These are phyloP conservation scores for Phaeosphaeriaceae sp. DNA, from an alignment of 2,329 filamentous ascomycete genomes.

Conservation along the genomic window DNA sequence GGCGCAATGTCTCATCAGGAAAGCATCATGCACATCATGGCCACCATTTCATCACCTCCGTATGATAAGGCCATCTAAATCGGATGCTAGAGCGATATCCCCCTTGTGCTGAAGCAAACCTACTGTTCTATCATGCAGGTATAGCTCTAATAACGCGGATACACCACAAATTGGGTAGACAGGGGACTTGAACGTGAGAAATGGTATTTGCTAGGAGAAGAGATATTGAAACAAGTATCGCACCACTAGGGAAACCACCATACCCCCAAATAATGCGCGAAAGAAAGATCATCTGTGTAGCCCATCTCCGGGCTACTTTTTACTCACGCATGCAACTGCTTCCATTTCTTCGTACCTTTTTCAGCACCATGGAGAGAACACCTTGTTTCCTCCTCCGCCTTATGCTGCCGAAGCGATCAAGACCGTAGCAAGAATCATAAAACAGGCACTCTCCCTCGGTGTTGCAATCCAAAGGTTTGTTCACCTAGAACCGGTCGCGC, in stretches of 20 bases:
- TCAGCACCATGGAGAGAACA: slow-evolving; percentile 2
- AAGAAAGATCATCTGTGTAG: not conserved
- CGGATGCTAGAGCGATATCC: slow-evolving; percentile 26
- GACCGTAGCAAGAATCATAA: not conserved
- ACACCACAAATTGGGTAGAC: not conserved
- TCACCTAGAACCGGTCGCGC: slow-evolving; percentile 53
- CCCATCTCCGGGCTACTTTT: not conserved
- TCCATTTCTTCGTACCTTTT: slow-evolving; percentile 3
- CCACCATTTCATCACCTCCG: slow-evolving; percentile 16
- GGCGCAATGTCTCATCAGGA: not conserved
- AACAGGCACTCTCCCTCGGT: not conserved
- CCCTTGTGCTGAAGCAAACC: slow-evolving; percentile 1
- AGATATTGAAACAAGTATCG: not conserved
- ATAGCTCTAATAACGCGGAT: slow-evolving; percentile 7
- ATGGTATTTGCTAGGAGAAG: slow-evolving; percentile 2
- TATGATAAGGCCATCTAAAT: slow-evolving; percentile 33
- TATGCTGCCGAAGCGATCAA: not conserved
- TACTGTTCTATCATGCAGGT: not conserved
- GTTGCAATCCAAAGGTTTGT: not conserved
- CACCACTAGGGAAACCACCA: not conserved
- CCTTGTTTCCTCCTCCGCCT: not conserved
- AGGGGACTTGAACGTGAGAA: not conserved
- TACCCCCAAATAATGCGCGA: not conserved
- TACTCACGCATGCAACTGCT: not conserved
- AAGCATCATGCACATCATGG: slow-evolving; percentile 36